phyloP scores from a whole-genome alignment of 768 basidiomycete species.

The Pilatotrama ljubarskyi region DNA sequence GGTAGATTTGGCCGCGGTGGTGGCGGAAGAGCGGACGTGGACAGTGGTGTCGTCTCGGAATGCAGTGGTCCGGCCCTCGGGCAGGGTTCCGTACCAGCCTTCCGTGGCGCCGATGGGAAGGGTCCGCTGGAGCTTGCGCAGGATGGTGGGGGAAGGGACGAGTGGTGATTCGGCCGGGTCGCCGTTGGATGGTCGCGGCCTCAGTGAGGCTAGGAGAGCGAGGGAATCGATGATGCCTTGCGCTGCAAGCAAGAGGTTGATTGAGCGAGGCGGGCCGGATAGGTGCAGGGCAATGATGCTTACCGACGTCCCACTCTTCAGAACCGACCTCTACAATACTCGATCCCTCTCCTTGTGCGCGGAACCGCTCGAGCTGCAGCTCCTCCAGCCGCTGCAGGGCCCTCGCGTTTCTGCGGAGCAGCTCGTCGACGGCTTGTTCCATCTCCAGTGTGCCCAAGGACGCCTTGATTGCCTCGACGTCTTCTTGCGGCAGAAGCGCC shows the following conservation, averaged over 20 bases:
- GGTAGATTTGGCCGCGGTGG: constrained; percentile 23
- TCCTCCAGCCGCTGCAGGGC: constrained; percentile 66
- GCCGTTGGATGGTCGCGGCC: constrained; percentile 57
- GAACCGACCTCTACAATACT: constrained; percentile 60
- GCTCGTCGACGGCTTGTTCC: constrained; percentile 66
- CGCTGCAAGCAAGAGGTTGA: constrained; percentile 43
- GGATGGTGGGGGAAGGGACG: constrained; percentile 59
- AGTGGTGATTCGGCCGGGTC: constrained; percentile 45
- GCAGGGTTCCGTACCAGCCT: constrained; percentile 78
- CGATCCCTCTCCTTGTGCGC: constrained; percentile 43
- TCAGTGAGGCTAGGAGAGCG: constrained; percentile 63
- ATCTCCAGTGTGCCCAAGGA: constrained; percentile 62
- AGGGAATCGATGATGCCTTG: constrained; percentile 74
- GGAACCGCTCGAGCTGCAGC: constrained; percentile 60
- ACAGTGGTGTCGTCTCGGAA: constrained; percentile 77
- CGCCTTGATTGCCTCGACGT: constrained; percentile 57
- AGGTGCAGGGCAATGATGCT: constrained; percentile 30
- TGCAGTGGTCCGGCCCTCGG: constrained; percentile 54
- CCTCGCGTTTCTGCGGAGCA: constrained; percentile 63
- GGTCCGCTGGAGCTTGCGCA: constrained; percentile 73
- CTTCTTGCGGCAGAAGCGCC: constrained; percentile 55
- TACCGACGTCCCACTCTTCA: constrained; percentile 85
- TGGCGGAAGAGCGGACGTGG: constrained; percentile 48
- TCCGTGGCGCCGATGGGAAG: constrained; percentile 57
- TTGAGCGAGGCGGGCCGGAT: background rate